Base-by-base conservation (phyloP, 2,329 filamentous ascomycete genomes). In the Diaporthe amygdali region DNA sequence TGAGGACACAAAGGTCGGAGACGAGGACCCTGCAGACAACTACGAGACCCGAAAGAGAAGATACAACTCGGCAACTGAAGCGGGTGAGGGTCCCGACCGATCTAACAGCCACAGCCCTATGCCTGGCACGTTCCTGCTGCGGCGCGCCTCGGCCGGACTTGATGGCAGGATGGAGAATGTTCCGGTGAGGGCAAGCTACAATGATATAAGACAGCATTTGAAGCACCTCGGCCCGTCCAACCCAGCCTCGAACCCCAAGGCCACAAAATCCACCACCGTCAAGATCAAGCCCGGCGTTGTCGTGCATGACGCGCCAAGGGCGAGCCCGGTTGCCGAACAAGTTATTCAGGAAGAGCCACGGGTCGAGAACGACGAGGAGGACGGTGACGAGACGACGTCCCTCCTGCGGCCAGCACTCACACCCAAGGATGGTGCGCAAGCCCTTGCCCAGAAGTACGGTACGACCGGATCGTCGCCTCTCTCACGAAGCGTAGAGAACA, bases 191-290 rank as follows among this genome's bases (percentile, higher is more conserved):
- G 87, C 89, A 6, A 91, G 89, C 66, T 82, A 91, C 37, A 86
- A 89, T 66, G 90, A 92, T 66, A 89, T 92, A 82, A 86, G 85
- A 76, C 86, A 90, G 76, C 89, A 92, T 74, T 82, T 93, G 54
- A 91, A 90, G 74, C 87, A 90, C 73, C 87, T 93, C 0, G 91
- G 91, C 0, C 91, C 91, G 0, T 92, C 90, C 1, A 93, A 93
- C 76, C 87, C 88, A 25, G 91, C 91, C 7, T 87, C 88, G 20
- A 90, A 91, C 69, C 91, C 91, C 2, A 90, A 88, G 78, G 86
- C 85, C 70, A 91, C 90, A 1, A 86, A 86, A 22, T 88, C 87
- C 22, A 88, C 89, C 22, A 88, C 90, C 0, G 90, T 93, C 75
- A 92, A 92, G 79, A 91, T 93, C 75, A 93, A 93, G 81, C 82